Base-by-base conservation (phyloP, 192 early-diverging fungal species). In the Linnemannia elongata region DNA sequence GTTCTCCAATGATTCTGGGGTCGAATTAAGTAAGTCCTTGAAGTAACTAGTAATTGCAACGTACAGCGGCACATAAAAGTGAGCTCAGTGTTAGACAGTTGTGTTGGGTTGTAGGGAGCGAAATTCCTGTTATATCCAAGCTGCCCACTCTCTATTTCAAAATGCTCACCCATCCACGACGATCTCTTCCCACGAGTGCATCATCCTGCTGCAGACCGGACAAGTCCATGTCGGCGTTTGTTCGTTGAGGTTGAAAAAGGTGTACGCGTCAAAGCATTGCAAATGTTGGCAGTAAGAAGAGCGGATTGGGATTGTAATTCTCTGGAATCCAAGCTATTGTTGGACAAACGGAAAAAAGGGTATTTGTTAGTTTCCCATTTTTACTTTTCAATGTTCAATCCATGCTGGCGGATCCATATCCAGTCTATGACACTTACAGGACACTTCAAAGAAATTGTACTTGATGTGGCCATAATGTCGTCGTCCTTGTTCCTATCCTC, bases 241-340 rank as follows among this genome's bases (percentile, higher is more conserved):
- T 69, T 93, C 92, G 63, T 96, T 96, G 81, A 97, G 90, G 66
- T 92, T 87, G 55, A 97, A 88, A 77, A 94, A 97, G 2, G 92
- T 93, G 9, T 89, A 91, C 20, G 89, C 91, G 75, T 97, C 96
- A 88, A 96, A 97, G 83, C 96, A 97, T 83, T 97, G 96, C n/a
- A 95, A 70, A 81, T 97, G 96, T 49, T 92, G 78, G 78, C 96
- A 97, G 13, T 87, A 81, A 20, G 73, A 85, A 1, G 95, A 92
- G 41, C 94, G 92, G 9, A 87, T 89, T 0, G 96, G 96, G 27
- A 89, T 82, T 0, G 73, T 88, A 52, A 97, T 96, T 12, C 95
- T 92, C 22, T 90, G 91, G 44, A 93, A 92, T 17, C 91, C 92
- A 41, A 93, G 85, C 90, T 93, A 82, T 17, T 52, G n/a, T 66